phyloP scores from a whole-genome alignment of 78 protist species.

The Neovahlkampfia damariscottae region DNA sequence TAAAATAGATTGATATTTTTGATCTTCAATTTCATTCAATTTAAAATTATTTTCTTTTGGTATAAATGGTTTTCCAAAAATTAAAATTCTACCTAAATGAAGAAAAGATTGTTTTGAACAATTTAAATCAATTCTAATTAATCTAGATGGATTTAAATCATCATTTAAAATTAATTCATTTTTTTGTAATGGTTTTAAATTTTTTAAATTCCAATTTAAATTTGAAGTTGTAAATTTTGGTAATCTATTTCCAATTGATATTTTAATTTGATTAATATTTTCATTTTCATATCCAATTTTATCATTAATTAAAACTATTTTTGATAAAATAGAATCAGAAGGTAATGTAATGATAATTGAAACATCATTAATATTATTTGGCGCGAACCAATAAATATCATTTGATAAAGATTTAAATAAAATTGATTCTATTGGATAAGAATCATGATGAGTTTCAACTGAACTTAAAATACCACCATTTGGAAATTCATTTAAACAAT shows the following conservation, averaged over 20 bases:
- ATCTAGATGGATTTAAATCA: background rate
- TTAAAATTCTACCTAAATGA: background rate
- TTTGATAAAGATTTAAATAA: background rate
- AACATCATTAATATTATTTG: background rate
- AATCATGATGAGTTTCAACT: background rate
- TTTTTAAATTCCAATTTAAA: background rate
- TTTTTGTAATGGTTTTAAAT: background rate
- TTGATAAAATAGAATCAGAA: background rate
- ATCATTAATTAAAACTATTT: background rate
- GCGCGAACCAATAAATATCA: background rate
- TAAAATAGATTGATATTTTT: background rate
- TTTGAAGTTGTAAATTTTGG: background rate
- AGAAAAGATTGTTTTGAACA: background rate
- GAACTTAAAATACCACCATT: background rate
- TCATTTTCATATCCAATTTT: background rate
- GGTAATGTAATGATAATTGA: background rate
- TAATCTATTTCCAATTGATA: background rate
- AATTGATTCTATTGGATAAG: background rate
- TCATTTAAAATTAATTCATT: background rate
- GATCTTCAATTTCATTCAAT: background rate
- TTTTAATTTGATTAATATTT: background rate
- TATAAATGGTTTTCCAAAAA: background rate
- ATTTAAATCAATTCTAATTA: background rate
- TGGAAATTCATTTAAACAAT: background rate
- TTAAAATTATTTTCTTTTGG: background rate